Conservation (phyloP, 176 grass and related monocot genomes). For the Oryza glaberrima region DNA sequence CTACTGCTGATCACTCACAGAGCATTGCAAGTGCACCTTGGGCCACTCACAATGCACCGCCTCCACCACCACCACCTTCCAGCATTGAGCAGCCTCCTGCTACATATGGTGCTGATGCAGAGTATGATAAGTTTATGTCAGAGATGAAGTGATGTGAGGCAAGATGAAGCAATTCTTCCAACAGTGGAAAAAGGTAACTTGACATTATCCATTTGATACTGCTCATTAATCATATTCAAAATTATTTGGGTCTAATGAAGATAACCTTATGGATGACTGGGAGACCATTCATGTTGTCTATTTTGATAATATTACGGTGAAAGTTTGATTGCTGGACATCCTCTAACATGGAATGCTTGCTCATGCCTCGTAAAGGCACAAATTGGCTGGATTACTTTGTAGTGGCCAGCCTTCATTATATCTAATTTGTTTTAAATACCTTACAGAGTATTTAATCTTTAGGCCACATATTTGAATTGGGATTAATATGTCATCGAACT, state of each 20-base stretch:
- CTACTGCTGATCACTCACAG: conserved; percentile 65
- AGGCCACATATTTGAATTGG: conserved; percentile 5
- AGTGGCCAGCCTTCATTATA: neutral
- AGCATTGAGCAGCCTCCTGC: conserved; percentile 46
- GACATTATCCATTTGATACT: neutral
- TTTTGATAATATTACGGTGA: neutral
- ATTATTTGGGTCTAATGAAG: conserved; percentile 3
- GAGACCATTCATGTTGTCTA: neutral
- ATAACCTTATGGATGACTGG: conserved; percentile 9
- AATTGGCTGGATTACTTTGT: neutral
- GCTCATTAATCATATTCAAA: neutral
- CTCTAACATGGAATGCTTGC: conserved; percentile 20
- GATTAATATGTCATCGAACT: neutral
- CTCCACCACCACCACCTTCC: conserved; percentile 44
- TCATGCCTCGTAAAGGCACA: neutral
- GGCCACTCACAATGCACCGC: conserved; percentile 51
- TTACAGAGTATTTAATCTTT: neutral
- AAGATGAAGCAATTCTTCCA: conserved; percentile 37
- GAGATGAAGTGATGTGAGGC: conserved; percentile 85
- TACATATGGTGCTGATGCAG: conserved; percentile 61
- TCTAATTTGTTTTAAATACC: conserved; percentile 4
- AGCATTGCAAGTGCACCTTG: conserved; percentile 80
- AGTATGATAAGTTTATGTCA: conserved; percentile 93
- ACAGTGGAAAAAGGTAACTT: conserved; percentile 42
- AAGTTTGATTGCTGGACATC: neutral